Evolutionary conservation across 2,329 filamentous ascomycete species (phyloP), one percentile per base, ranked within the genome.

Genomic region (Apiospora marii): DNA sequence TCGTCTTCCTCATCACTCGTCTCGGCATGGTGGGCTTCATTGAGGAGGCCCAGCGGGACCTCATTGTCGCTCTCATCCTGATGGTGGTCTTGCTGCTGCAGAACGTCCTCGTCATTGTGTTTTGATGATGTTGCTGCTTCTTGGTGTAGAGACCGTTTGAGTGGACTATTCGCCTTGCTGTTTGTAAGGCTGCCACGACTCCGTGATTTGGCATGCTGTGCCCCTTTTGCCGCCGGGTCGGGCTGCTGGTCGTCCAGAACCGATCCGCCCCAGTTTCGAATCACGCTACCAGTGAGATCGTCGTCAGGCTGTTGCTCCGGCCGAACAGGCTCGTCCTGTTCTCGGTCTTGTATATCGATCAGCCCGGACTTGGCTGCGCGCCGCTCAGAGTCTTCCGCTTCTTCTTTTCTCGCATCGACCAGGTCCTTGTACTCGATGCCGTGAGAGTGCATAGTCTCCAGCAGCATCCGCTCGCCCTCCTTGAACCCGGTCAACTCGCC

Each of bases 401-500:
- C 30, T 14, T 71, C 53, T 4, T 78, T 77, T 19, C 5, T 48
- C 61, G 74, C 75, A 43, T 77, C 73, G 7, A 70, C 41, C n/a
- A 34, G 8, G 16, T 30, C 44, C 14, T 37, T 19, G 22, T 51
- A 61, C 2, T 71, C 72, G 51, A 72, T 70, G 7, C 72, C 72
- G n/a, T 71, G 71, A 14, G 46, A 37, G 19, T 37, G 27, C 72
- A 73, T 72, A 22, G 81, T 82, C 7, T 78, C 79, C 10, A 77
- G 79, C n/a, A 94, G 82, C 58, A 94, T 84, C 3, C 84, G 81
- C 75, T 87, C 86, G 0, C 91, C 91, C 77, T 92, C 88, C 44
- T 83, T 83, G 73, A 93, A 91, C 2, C 92, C 91, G 73, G 92
- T 91, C 1, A 93, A 79, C 79, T 94, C 93, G 0, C 93, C 93